Percentiles rank a stretch among this genome's conserved stretches.
These are phyloP conservation scores for Naganishia sp. DNA, from an alignment of 1,284 basidiomycete genomes.

Conservation along the genomic window DNA sequence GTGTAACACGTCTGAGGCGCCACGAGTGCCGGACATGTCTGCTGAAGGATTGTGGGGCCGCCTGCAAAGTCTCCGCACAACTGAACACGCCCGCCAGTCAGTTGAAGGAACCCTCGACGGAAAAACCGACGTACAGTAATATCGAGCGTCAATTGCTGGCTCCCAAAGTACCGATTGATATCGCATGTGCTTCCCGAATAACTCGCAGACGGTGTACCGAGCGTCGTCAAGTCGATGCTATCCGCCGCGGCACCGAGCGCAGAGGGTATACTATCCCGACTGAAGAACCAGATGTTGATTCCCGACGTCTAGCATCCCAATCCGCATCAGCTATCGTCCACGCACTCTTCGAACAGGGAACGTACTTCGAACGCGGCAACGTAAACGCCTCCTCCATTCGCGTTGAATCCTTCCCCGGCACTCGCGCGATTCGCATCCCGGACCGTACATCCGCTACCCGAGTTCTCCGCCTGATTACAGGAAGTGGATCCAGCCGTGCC, in stretches of 20 bases:
- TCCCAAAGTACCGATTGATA: constrained; percentile 63
- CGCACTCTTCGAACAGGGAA: background rate
- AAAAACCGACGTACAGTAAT: constrained; percentile 14
- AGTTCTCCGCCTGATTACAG: constrained; percentile 47
- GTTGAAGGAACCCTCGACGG: too few relatives aligned
- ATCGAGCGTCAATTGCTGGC: constrained; percentile 38
- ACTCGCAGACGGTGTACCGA: constrained; percentile 69
- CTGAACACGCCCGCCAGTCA: constrained; percentile 54
- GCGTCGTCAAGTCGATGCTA: constrained; percentile 63
- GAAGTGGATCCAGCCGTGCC: constrained; percentile 40
- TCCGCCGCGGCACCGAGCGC: constrained; percentile 59
- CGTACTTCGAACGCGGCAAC: constrained; percentile 67
- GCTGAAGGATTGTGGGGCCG: constrained; percentile 44
- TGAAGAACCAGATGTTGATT: constrained; percentile 72
- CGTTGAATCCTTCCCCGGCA: constrained; percentile 67
- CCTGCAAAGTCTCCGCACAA: constrained; percentile 63
- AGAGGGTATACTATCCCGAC: constrained; percentile 62
- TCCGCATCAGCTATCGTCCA: background rate
- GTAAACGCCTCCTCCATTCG: constrained; percentile 67
- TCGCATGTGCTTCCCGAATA: constrained; percentile 66
- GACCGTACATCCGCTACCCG: constrained; percentile 66
- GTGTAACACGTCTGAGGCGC: constrained; percentile 47
- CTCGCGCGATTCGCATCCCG: constrained; percentile 60
- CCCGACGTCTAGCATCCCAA: constrained; percentile 20
- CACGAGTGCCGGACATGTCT: constrained; percentile 59